Evolutionary conservation across 148 eudicot genomes (phyloP), one percentile per base, ranked within the genome.

Genomic region (Rhododendron griersonianum): DNA sequence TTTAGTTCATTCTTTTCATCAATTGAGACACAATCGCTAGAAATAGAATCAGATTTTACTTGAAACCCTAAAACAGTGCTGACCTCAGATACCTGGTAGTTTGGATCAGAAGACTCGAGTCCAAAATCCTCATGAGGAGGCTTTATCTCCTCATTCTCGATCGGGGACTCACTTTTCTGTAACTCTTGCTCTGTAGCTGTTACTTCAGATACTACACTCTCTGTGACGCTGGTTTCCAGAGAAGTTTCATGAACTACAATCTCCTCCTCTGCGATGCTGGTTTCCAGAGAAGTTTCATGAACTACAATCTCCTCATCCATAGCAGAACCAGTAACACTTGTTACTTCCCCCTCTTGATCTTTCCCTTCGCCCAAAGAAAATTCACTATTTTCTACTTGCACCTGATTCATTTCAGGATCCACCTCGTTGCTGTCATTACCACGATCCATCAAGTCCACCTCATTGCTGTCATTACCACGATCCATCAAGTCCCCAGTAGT

Each of bases 61-160:
- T 91, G 93, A 92, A 92, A 90, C 94, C 96, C 98, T 94, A 93
- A 90, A 92, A 91, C 89, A 92, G 91, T 87, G 96, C 88, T 92
- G 94, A 95, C 95, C 94, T 94, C 98, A 93, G 92, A 91, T 94
- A 95, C 98, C 98, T 95, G 98, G 91, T 90, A 88, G 84, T 86
- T 91, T 91, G 91, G 91, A 90, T 90, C 91, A 86, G 94, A 88
- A 81, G 89, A 87, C 86, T 90, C 84, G 90, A 88, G 92, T 88
- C 87, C 90, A 87, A 88, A 89, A 78, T 91, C 93, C 84, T 90
- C 91, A 75, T 87, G 89, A 84, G 89, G 84, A 84, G 87, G 88
- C 85, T 86, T 94, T 83, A 88, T 65, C 84, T 89, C 95, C 87
- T 90, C 91, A 45, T 67, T 83, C 82, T 71, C 84, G 44, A 65